Percentiles rank a stretch among this genome's conserved stretches.
These are phyloP conservation scores for Metschnikowia santaceciliae DNA, from an alignment of 805 yeast genomes.

Conservation along the genomic window DNA sequence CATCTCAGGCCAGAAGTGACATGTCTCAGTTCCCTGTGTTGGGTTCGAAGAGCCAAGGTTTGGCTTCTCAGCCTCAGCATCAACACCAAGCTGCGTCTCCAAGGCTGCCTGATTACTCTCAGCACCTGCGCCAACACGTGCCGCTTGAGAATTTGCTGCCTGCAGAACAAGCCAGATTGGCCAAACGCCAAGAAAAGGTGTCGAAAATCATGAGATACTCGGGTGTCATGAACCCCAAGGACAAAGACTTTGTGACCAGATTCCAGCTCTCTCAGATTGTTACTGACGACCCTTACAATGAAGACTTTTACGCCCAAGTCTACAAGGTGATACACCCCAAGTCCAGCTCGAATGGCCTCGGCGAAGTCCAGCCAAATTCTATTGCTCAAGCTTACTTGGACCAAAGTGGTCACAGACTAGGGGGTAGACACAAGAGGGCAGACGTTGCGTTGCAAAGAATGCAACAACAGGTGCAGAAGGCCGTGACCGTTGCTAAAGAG, in stretches of 20 bases:
- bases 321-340: constrained; percentile 57
- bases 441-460: constrained; percentile 92
- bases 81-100: background rate
- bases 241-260: constrained; percentile 91
- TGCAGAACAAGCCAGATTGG: constrained; percentile 66
- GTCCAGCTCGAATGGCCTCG: constrained; percentile 12
- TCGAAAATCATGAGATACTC: constrained; percentile 73
- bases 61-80: constrained; percentile 11
- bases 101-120: constrained; percentile 7
- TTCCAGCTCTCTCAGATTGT: constrained; percentile 94
- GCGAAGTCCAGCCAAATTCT: constrained; percentile 52
- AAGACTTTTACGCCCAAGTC: constrained; percentile 94
- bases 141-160: constrained; percentile 47
- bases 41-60: constrained; percentile 38
- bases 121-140: constrained; percentile 22
- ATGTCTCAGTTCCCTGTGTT: constrained; percentile 53
- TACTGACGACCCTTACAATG: constrained; percentile 94
- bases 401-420: constrained; percentile 85
- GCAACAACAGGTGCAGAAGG: constrained; percentile 97
- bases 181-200: constrained; percentile 70
- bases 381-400: constrained; percentile 90
- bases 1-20: constrained; percentile 18
- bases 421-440: constrained; percentile 79
- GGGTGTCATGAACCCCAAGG: constrained; percentile 96
- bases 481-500: constrained; percentile 92